Evolutionary conservation across 1,139 yeast species (phyloP).

Genomic region (Sugiyamaella japonica): DNA sequence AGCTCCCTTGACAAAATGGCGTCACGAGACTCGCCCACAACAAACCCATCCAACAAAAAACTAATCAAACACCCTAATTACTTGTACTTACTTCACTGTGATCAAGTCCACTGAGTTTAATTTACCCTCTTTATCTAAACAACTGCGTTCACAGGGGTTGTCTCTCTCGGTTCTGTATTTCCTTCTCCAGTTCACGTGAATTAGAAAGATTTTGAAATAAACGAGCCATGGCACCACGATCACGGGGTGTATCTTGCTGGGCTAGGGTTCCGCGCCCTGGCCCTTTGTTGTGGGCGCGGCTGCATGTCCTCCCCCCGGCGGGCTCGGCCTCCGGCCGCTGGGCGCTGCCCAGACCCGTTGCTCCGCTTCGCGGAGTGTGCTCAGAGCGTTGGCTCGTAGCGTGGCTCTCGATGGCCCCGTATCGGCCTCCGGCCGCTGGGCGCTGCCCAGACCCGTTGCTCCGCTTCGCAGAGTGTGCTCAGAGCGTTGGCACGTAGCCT

Average conservation of each 20-base stretch:
- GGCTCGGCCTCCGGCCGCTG: not conserved
- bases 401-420: no score
- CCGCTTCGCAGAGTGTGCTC: no score
- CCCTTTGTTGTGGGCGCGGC: not conserved
- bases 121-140: not conserved
- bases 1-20: not conserved
- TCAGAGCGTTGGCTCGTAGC: no score
- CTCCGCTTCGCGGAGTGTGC: no score
- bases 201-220: not conserved
- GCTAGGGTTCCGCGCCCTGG: not conserved
- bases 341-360: no score
- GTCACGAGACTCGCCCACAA: constrained; percentile 11
- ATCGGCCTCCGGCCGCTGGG: no score
- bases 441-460: no score
- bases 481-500: no score
- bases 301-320: no score
- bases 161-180: not conserved
- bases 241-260: constrained; percentile 1
- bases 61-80: not conserved
- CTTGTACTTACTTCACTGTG: not conserved
- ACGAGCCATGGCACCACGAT: not conserved
- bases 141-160: not conserved
- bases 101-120: not conserved
- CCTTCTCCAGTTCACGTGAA: constrained; percentile 5
- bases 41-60: not conserved